Evolutionary conservation across 441 rosid genomes (phyloP).

Genomic region (Syzygium syzygioides): DNA sequence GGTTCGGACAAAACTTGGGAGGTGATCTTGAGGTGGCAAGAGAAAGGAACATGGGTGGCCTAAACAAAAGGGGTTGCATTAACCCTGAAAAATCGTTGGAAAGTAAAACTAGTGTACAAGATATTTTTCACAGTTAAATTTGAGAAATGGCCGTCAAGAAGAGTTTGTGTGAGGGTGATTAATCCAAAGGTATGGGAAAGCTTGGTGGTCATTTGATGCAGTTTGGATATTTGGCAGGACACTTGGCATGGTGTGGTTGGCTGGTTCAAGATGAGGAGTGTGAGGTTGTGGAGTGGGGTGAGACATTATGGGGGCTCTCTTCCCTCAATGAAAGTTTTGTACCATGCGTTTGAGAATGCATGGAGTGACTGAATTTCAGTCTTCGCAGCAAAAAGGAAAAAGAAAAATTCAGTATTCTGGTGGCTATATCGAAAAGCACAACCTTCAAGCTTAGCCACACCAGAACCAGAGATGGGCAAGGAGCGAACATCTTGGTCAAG

Average conservation of each 20-base stretch:
- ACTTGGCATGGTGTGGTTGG: conserved; percentile 47
- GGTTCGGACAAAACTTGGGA: conserved; percentile 30
- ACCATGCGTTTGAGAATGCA: neutral
- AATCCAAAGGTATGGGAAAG: conserved; percentile 33
- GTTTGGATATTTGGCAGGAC: conserved; percentile 47
- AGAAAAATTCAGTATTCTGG: neutral
- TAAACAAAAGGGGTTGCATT: neutral
- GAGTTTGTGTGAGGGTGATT: conserved; percentile 29
- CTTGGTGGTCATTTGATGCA: conserved; percentile 39
- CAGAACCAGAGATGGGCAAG: neutral
- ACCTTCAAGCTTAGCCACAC: neutral
- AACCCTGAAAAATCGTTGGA: neutral
- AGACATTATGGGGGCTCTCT: neutral
- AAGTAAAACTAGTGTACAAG: neutral
- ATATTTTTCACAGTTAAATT: neutral
- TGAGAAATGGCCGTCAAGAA: conserved; percentile 30
- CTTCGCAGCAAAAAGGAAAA: neutral
- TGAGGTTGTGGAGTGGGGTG: conserved; percentile 8
- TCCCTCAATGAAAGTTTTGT: neutral
- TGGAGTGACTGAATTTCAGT: neutral
- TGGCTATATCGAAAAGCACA: neutral
- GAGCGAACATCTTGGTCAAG: neutral
- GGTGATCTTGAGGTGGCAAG: conserved; percentile 17
- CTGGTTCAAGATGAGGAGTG: conserved; percentile 48
- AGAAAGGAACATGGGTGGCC: conserved; percentile 1